Base-by-base conservation (phyloP, 805 yeast genomes). In the Candida takata region DNA sequence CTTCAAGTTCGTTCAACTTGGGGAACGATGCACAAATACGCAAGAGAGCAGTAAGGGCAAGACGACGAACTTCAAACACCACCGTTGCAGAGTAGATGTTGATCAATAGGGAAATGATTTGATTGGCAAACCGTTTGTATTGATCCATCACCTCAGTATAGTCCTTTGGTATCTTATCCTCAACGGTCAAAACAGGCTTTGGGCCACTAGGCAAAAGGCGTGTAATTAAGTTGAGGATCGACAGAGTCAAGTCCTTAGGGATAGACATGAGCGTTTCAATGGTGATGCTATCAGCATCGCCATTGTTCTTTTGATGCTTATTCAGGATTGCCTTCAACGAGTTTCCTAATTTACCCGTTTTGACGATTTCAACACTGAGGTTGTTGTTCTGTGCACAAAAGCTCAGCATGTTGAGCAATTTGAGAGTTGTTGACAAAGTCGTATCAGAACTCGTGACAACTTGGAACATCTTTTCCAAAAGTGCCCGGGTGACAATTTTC, bases 211-310 rank as follows among this genome's bases (percentile, higher is more conserved):
- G 95, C 14, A 85, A 55, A 3, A 84, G 43, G 23, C 71, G 64
- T 3, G 74, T 70, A 6, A 82, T 59, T 33, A 85, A 61, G 27
- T 70, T 67, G 14, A 84, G 57, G 14, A 79, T 63, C 11, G 74
- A 63, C 2, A 71, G 45, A 14, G 82, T 55, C 20, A 83, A 52
- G n/a, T 77, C 81, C 45, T 77, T 80, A 0, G 90, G 87, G 3
- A 78, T 72, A 36, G 79, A 73, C 76, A 84, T 79, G 27, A 86
- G 57, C 0, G 84, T 73, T 49, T 84, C 95, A 31, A 80, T 72
- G 5, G 85, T 63, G 2, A 74, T 53, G 2, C 41, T 51, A 7
- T 61, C 52, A 8, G 26, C 8, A 6, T 20, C 8, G 12, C 13
- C 27, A 5, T 41, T 49, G 16, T 34, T 41, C 38, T 70, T 71